Base-by-base conservation (phyloP, 129 eudicot species). In the Tagetes patula region DNA sequence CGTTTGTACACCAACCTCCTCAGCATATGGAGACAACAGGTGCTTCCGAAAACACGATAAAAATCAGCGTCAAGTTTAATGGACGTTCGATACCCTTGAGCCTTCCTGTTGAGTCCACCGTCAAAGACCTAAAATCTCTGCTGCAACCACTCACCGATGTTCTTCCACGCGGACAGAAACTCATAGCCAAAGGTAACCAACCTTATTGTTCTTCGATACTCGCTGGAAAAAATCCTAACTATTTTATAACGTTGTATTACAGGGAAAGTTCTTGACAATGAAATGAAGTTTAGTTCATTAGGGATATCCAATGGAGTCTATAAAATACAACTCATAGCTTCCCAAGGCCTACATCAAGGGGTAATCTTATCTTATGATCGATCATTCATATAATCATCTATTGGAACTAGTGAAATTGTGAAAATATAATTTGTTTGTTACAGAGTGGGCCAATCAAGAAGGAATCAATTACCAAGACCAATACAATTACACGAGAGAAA, bases 141-240 rank as follows among this genome's bases (percentile, higher is more conserved):
- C 96, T 95, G 71, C 97, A 95, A 71, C 81, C 91, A 55, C 86
- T 85, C 77, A 95, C 99, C 55, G 84, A 95, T 80, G 94, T 90
- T 79, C 99, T 95, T 80, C 91, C 96, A 52, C 97, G 99, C 41
- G 97, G 99, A 72, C 99, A 95, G 61, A 95, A 90, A 71, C 99
- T 95, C 79, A 90, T 95, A 71, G 87, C 75, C 70, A 86, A 88
- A 80, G 99, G 98, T 88, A 48, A 10, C 47, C 9, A 47, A 48
- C 67, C 65, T 45, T 33, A 33, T 39, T 72, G 1, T 65, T 9
- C 36, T 36, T 27, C 12, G 7, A 30, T 13, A 55, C 8, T 42
- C 9, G 46, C 64, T 38, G 11, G 47, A 11, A 56, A 54, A 14
- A 56, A 54, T 8, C 62, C 65, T 53, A 43, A 67, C 54, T 40